Conservation (phyloP, 1,139 yeast genomes). For the Taphrina confusa region DNA sequence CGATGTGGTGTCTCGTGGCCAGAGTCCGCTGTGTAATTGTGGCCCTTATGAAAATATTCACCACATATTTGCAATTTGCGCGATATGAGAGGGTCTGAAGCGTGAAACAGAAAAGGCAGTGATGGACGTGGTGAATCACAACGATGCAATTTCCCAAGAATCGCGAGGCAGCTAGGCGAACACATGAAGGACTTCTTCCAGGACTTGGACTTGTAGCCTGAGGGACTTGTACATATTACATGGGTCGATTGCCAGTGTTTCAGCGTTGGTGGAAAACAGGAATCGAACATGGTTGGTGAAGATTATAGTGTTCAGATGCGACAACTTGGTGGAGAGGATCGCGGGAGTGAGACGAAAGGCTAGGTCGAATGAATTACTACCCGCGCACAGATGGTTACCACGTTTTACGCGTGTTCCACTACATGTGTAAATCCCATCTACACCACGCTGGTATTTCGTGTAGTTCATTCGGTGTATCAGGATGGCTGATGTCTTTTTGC, state of each 20-base stretch:
- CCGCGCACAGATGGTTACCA: too few species aligned
- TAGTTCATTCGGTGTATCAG: too few species aligned
- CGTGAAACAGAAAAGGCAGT: background rate
- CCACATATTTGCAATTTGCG: background rate
- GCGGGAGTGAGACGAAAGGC: background rate
- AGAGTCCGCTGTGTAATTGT: background rate
- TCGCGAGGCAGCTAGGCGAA: background rate
- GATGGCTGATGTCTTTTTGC: too few species aligned
- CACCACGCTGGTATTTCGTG: too few species aligned
- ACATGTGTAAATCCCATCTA: too few species aligned
- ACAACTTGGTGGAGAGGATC: conserved; percentile 8
- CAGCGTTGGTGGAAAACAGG: background rate
- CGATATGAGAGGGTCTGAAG: background rate
- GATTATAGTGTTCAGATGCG: background rate
- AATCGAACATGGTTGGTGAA: background rate
- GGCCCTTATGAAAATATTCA: background rate
- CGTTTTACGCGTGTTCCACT: too few species aligned
- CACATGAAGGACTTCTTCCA: background rate
- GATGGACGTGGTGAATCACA: background rate
- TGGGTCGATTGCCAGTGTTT: background rate
- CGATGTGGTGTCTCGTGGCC: background rate
- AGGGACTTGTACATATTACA: background rate
- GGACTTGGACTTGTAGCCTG: conserved; percentile 1
- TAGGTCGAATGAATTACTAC: too few species aligned
- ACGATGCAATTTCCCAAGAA: background rate